A percentile compares a stretch with the other conserved stretches of the same genome.
These are phyloP conservation scores for Sambucus nigra DNA, from an alignment of 129 eudicot genomes.

Conservation along the genomic window DNA sequence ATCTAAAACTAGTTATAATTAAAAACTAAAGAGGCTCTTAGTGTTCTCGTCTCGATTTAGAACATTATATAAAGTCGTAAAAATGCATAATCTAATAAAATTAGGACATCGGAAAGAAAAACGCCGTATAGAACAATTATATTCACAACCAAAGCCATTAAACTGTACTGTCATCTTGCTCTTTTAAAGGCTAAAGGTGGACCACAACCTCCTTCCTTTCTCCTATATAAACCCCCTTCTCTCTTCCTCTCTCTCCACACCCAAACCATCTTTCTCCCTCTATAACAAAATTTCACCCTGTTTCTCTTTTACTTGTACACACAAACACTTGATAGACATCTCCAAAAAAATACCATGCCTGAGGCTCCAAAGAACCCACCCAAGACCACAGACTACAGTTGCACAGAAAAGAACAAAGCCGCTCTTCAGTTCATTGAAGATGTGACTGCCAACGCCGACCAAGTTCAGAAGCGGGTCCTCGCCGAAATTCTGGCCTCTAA, in stretches of 20 bases:
- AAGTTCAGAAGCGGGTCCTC: conserved; percentile 46
- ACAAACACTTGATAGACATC: too few species aligned
- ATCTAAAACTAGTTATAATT: too few species aligned
- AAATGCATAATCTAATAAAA: too few species aligned
- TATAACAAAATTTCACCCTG: too few species aligned
- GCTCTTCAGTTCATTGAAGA: conserved; percentile 56
- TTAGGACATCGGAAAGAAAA: too few species aligned
- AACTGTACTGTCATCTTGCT: too few species aligned
- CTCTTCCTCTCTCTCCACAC: conserved; percentile 8
- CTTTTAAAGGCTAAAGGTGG: too few species aligned
- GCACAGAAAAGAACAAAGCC: conserved; percentile 32
- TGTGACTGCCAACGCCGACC: conserved; percentile 48
- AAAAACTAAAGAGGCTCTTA: too few species aligned
- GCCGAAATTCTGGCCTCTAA: conserved; percentile 51
- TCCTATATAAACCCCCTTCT: conserved; percentile 27
- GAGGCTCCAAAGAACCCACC: conserved; percentile 36
- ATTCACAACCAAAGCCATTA: too few species aligned
- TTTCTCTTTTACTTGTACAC: not conserved
- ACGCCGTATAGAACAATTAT: too few species aligned
- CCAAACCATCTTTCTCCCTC: conserved; percentile 9
- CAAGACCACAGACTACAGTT: conserved; percentile 8
- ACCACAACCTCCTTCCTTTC: conserved; percentile 19
- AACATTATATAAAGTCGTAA: too few species aligned
- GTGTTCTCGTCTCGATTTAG: too few species aligned
- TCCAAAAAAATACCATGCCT: conserved; percentile 29